phyloP scores from a whole-genome alignment of 2,329 filamentous ascomycete species.

The Pseudomassariella vexata region DNA sequence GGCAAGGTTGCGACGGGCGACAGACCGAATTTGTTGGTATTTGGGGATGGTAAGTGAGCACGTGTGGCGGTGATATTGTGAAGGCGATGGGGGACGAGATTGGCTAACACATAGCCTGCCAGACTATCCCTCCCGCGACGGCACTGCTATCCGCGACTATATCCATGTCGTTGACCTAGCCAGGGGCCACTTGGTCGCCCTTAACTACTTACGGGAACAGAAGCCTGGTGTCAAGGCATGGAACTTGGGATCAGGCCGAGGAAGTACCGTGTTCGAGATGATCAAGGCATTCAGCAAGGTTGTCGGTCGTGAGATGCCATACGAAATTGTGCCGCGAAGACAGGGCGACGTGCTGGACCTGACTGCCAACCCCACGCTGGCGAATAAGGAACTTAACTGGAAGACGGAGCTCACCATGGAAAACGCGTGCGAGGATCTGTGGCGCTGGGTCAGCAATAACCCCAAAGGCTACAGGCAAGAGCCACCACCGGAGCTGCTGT shows the following conservation, averaged over 20 bases:
- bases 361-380: constrained; percentile 82
- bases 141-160: constrained; percentile 94
- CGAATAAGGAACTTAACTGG: constrained; percentile 87
- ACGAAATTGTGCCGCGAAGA: constrained; percentile 77
- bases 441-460: constrained; percentile 97
- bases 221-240: constrained; percentile 89
- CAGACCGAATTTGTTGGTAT: constrained; percentile 88
- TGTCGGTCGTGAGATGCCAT: constrained; percentile 79
- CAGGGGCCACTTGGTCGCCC: constrained; percentile 77
- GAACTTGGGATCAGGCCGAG: constrained; percentile 93
- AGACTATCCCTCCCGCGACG: constrained; percentile 90
- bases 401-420: constrained; percentile 87
- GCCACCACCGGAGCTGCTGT: constrained; percentile 77
- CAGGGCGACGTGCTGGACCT: constrained; percentile 90
- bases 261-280: constrained; percentile 96
- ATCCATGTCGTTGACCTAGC: constrained; percentile 93
- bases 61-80: not conserved
- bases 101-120: constrained; percentile 3
- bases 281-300: constrained; percentile 87
- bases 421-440: constrained; percentile 88
- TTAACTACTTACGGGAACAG: constrained; percentile 80
- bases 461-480: constrained; percentile 90
- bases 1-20: constrained; percentile 96
- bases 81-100: not conserved
- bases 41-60: constrained; percentile 72